Base-by-base conservation (phyloP, 1,284 basidiomycete genomes). In the Xanthoconium separans region DNA sequence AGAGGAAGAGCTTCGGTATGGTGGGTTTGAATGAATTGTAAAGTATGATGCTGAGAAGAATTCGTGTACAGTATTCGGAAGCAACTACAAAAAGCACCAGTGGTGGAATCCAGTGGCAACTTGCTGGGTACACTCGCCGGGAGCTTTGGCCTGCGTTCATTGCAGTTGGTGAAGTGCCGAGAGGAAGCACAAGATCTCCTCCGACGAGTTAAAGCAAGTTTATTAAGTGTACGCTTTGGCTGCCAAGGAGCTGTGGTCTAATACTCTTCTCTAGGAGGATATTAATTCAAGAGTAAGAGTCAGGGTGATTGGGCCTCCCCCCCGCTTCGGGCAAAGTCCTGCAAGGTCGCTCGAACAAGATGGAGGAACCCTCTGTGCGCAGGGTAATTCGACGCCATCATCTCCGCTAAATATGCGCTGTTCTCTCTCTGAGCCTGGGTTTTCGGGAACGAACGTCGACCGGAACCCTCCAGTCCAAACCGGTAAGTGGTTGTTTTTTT, bases 1-100 rank as follows among this genome's bases (percentile, higher is more conserved):
- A 12, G n/a, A 34, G 2, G 61, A 66, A 10, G 61, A 55, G 9
- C 6, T 33, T 7, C 45, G 50, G 61, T 63, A 50, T 6, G 50
- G 27, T n/a, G 9, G 6, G 9, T 22, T 16, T 8, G 36, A 20
- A 15, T n/a, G 33, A 34, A 15, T 15, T 12, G 9, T 27, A 12
- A 44, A 22, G 12, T 34, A 42, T 11, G 4, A 34, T 5, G 2
- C 44, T 58, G 29, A 63, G 18, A 7, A 11, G 6, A 18, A 27
- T 33, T 1, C n/a, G 9, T 20, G 5, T 10, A 4, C 37, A 62
- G 61, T n/a, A 50, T 62, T 13, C 53, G 56, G 12, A 4, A 53
- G 7, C 59, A 13, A 3, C 37, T 62, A 6, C 44, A 44, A 27
- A 20, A 43, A 27, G 29, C 16, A 1, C 3, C 12, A 2, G 24